Conservation (phyloP, 2,329 filamentous ascomycete species). For the Clonostachys byssicola region DNA sequence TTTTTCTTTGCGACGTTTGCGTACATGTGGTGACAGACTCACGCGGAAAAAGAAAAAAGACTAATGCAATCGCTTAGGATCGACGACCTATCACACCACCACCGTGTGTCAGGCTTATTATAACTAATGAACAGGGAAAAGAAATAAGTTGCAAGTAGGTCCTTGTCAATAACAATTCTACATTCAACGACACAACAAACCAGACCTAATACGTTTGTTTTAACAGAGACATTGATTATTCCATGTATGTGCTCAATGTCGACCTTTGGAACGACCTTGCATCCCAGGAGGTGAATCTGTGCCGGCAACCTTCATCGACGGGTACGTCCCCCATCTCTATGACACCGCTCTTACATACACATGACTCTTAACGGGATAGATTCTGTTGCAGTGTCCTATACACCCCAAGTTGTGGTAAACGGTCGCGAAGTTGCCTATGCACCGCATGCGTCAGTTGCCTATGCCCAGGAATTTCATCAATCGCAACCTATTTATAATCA, state of each 20-base stretch:
- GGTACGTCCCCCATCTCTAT: constrained; percentile 75
- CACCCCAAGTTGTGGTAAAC: constrained; percentile 28
- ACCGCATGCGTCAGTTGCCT: neutral
- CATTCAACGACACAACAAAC: neutral
- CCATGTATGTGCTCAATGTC: constrained; percentile 55
- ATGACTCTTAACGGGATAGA: constrained; percentile 35
- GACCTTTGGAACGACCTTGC: constrained; percentile 66
- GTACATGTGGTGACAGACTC: no score
- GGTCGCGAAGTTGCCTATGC: constrained; percentile 22
- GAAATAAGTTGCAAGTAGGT: constrained; percentile 81
- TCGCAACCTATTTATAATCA: constrained; percentile 1
- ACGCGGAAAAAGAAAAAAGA: no score
- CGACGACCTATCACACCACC: constrained; percentile 93
- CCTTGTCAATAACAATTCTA: no score
- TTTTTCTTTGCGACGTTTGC: no score
- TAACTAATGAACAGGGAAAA: constrained; percentile 72
- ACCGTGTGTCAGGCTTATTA: constrained; percentile 80
- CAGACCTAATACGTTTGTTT: neutral
- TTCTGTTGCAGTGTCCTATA: constrained; percentile 15
- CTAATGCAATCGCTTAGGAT: constrained; percentile 51
- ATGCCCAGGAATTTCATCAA: constrained; percentile 18
- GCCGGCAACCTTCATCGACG: constrained; percentile 54
- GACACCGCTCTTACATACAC: constrained; percentile 73
- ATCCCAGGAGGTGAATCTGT: constrained; percentile 63
- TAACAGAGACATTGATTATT: constrained; percentile 16